Base-by-base conservation (phyloP, 441 rosid genomes). In the Adansonia rubrostipa region DNA sequence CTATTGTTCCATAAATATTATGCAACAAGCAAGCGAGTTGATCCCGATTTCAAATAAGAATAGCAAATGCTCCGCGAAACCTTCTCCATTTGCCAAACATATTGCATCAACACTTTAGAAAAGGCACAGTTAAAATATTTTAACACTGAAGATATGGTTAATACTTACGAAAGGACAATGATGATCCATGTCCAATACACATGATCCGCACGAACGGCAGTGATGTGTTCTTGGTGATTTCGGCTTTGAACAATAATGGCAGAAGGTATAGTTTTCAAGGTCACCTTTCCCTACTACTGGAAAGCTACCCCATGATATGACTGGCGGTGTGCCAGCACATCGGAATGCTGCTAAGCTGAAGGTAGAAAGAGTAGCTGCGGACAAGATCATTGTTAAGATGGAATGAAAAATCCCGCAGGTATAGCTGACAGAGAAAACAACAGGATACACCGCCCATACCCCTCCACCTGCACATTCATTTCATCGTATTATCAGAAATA, bases 171-270 rank as follows among this genome's bases (percentile, higher is more conserved):
- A 91, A 75, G 99, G 99, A 86, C 98, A 96, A 86, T 93, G 99
- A 84, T 96, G 99, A 87, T 96, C 99, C 98, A 93, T 96, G 87
- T 96, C 97, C 72, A 93, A 75, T 63, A 96, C 84, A 85, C 98
- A 96, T 85, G 83, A 88, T 81, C 93, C 92, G 81, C 98, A 96
- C 5, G 99, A 87, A 82, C 94, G 91, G 79, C 99, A 96, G 85
- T 93, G 98, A 91, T 93, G 98, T 70, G 91, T 75, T 85, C 93
- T 89, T 5, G 97, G 95, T 22, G 99, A 91, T 86, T 96, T 96
- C 6, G 97, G 99, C 87, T 83, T 91, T 48, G 84, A 86, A 86
- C 98, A 93, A 78, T 85, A 83, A 78, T 78, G 89, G 80, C 98
- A 96, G 81, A 92, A 96, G 68, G 95, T 91, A 80, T 87, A 91